Conservation (phyloP, 2,329 filamentous ascomycete species). For the Pyrenophora seminiperda region DNA sequence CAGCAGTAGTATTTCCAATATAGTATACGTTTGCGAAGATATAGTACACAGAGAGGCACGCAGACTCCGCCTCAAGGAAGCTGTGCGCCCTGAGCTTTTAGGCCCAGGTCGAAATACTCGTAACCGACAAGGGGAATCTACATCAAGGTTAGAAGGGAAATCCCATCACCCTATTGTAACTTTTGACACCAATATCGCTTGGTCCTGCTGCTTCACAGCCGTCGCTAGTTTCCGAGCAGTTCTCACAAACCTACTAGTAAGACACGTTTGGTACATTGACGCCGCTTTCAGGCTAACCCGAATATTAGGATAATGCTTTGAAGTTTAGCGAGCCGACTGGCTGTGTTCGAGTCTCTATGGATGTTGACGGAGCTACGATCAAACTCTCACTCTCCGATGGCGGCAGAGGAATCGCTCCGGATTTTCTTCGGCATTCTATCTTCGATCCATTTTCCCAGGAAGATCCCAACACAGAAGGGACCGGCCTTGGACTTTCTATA, state of each 20-base stretch:
- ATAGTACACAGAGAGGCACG: slow-evolving; percentile 3
- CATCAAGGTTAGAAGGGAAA: neutral
- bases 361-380: neutral
- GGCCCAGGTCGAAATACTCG: neutral
- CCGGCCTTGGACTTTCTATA: slow-evolving; percentile 12
- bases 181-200: slow-evolving; percentile 8
- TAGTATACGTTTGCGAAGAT: slow-evolving; percentile 4
- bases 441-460: slow-evolving; percentile 14
- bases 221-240: slow-evolving; percentile 9
- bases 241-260: slow-evolving; percentile 8
- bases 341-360: slow-evolving; percentile 9
- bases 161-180: slow-evolving; percentile 1
- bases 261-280: neutral
- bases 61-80: slow-evolving; percentile 6
- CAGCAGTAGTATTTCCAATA: neutral
- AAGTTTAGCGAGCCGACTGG: slow-evolving; percentile 4
- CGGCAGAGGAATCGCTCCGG: slow-evolving; percentile 6
- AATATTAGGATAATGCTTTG: slow-evolving; percentile 5
- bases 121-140: neutral
- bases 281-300: neutral
- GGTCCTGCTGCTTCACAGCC: slow-evolving; percentile 3
- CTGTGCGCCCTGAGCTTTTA: slow-evolving; percentile 3
- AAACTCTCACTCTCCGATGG: slow-evolving; percentile 1
- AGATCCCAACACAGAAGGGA: slow-evolving; percentile 6
- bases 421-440: slow-evolving; percentile 8